A percentile compares a stretch with the other conserved stretches of the same genome.
Conservation (phyloP, 495 filamentous ascomycete species). For the Umbilicaria muhlenbergii region DNA sequence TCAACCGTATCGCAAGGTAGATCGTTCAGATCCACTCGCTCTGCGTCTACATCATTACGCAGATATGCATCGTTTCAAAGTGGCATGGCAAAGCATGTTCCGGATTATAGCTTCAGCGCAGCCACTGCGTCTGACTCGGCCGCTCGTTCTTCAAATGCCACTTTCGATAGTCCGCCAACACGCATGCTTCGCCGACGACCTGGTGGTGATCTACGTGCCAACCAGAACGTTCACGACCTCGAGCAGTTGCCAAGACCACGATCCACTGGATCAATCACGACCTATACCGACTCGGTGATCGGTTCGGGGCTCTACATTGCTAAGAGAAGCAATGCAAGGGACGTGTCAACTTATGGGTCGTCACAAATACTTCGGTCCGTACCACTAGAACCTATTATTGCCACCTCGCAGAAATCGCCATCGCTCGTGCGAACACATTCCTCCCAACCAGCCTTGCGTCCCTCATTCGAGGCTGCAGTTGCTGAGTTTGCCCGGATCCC, state of each 20-base stretch:
- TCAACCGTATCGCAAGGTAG: slow-evolving; percentile 6
- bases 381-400: slow-evolving; percentile 18
- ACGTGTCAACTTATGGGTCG: slow-evolving; percentile 10
- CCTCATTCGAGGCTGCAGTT: slow-evolving; percentile 82
- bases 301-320: slow-evolving; percentile 35
- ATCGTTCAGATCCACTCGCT: slow-evolving; percentile 8
- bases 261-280: slow-evolving; percentile 57
- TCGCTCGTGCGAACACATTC: slow-evolving; percentile 63
- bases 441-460: slow-evolving; percentile 59
- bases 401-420: slow-evolving; percentile 25
- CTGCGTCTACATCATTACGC: slow-evolving; percentile 21
- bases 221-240: slow-evolving; percentile 54
- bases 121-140: slow-evolving; percentile 35
- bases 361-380: slow-evolving; percentile 13
- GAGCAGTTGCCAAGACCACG: slow-evolving; percentile 44
- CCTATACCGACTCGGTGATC: slow-evolving; percentile 50
- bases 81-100: slow-evolving; percentile 42
- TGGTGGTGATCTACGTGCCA: slow-evolving; percentile 76
- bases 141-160: slow-evolving; percentile 19
- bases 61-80: slow-evolving; percentile 63
- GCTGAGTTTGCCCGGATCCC: slow-evolving; percentile 78
- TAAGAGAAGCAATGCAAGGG: slow-evolving; percentile 8
- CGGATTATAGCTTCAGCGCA: slow-evolving; percentile 43
- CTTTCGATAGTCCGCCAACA: slow-evolving; percentile 21
- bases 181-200: slow-evolving; percentile 67